These are phyloP conservation scores for Thelonectria olida DNA, from an alignment of 2,329 filamentous ascomycete genomes.

Conservation along the genomic window DNA sequence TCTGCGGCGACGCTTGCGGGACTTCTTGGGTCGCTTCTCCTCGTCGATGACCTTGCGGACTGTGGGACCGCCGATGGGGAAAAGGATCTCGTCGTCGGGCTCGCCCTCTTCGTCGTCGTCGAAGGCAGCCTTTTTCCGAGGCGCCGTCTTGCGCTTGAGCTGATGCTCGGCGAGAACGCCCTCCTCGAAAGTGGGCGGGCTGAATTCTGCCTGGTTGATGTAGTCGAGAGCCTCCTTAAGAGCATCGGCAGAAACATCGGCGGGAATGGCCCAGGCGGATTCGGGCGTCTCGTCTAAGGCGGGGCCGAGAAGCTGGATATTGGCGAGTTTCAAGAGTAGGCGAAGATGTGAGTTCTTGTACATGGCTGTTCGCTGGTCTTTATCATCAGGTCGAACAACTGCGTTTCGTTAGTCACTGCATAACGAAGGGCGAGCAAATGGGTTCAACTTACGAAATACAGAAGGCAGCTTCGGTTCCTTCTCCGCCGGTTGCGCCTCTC, in stretches of 20 bases:
- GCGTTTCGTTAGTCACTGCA: conserved; percentile 39
- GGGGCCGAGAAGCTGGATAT: conserved; percentile 68
- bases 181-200: conserved; percentile 80
- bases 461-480: conserved; percentile 43
- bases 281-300: conserved; percentile 75
- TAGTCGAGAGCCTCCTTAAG: conserved; percentile 75
- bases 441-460: conserved; percentile 44
- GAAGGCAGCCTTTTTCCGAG: conserved; percentile 67
- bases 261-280: conserved; percentile 81
- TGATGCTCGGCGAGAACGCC: conserved; percentile 79
- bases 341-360: conserved; percentile 91
- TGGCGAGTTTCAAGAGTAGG: conserved; percentile 81
- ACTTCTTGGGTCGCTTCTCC: conserved; percentile 63
- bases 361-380: conserved; percentile 75
- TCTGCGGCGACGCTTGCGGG: conserved; percentile 57
- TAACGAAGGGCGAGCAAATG: not conserved
- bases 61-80: conserved; percentile 75
- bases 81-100: conserved; percentile 63
- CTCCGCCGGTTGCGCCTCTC: conserved; percentile 39
- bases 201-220: conserved; percentile 82
- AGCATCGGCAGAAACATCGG: conserved; percentile 67
- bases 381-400: conserved; percentile 72
- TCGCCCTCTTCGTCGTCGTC: conserved; percentile 75
- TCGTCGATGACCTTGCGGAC: conserved; percentile 61
- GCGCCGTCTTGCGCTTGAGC: conserved; percentile 74